Conservation (phyloP, 192 early-diverging fungal species). For the Coemansia sp. region DNA sequence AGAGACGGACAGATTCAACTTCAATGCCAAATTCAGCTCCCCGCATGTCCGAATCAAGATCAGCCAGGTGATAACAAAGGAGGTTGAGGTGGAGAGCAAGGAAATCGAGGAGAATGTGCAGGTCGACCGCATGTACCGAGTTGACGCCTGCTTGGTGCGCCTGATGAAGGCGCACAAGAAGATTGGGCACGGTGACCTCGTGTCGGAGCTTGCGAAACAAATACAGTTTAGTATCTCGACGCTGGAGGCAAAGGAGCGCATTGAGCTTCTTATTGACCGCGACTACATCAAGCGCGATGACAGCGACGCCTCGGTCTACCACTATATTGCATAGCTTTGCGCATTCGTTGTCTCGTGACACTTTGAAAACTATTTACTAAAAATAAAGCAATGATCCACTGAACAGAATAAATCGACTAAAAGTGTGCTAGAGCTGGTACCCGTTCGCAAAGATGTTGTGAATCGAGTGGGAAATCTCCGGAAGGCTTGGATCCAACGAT, state of each 20-base stretch:
- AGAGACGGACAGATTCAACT: slow-evolving; percentile 35
- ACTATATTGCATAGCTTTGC: slow-evolving; percentile 70
- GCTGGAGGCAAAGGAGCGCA: slow-evolving; percentile 92
- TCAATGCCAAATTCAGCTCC: slow-evolving; percentile 46
- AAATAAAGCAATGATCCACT: too few species aligned
- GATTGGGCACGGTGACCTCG: slow-evolving; percentile 78
- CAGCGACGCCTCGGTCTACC: slow-evolving; percentile 78
- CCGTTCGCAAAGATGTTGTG: slow-evolving; percentile 43
- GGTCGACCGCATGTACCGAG: slow-evolving; percentile 90
- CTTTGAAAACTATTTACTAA: too few species aligned
- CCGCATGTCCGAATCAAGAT: slow-evolving; percentile 73
- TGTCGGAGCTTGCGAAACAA: slow-evolving; percentile 86
- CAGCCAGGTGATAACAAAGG: slow-evolving; percentile 84
- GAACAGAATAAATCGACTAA: neutral
- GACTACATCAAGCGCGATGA: slow-evolving; percentile 94
- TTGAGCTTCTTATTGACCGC: slow-evolving; percentile 92
- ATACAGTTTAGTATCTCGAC: slow-evolving; percentile 86
- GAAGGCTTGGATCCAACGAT: slow-evolving; percentile 9
- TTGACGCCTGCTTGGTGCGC: slow-evolving; percentile 97
- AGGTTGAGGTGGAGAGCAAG: slow-evolving; percentile 88
- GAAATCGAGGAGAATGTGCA: slow-evolving; percentile 91
- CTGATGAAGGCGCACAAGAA: slow-evolving; percentile 96
- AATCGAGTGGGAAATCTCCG: slow-evolving; percentile 37
- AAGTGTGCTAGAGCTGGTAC: slow-evolving; percentile 17
- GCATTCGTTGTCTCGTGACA: neutral